Conservation (phyloP, 2,329 filamentous ascomycete species). For the Claviceps sorghi region DNA sequence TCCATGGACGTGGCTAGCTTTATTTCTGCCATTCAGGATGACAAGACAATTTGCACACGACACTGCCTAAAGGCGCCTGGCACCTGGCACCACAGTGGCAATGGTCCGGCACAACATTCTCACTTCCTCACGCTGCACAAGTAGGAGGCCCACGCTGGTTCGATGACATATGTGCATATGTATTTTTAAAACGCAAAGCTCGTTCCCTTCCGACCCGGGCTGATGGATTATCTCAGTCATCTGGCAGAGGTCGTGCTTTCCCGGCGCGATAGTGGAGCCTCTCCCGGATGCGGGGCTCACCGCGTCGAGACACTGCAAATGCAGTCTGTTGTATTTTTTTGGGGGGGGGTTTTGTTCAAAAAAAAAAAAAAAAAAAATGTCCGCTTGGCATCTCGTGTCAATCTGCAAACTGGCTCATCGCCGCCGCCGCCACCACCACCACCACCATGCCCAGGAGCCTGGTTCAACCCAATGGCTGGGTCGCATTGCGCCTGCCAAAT, state of each 20-base stretch:
- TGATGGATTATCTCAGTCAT: too few relatives aligned
- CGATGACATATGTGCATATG: too few relatives aligned
- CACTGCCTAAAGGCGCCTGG: too few relatives aligned
- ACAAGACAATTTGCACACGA: too few relatives aligned
- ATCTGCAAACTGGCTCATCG: background rate
- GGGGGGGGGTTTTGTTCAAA: too few relatives aligned
- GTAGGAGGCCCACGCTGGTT: too few relatives aligned
- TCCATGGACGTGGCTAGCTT: too few relatives aligned
- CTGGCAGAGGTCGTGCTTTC: background rate
- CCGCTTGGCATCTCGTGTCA: background rate
- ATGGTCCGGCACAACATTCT: too few relatives aligned
- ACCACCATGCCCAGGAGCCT: constrained; percentile 16
- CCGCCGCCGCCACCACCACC: constrained; percentile 4
- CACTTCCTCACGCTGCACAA: too few relatives aligned
- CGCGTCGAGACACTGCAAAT: background rate
- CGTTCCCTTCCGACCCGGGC: background rate
- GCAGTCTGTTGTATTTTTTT: background rate
- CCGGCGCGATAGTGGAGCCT: background rate
- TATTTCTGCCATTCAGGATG: too few relatives aligned
- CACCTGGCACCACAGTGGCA: too few relatives aligned
- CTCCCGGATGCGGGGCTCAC: background rate
- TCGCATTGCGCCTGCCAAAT: constrained; percentile 43
- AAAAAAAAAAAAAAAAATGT: background rate
- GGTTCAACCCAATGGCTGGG: constrained; percentile 43
- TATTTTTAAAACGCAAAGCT: background rate